A percentile compares a stretch with the other conserved stretches of the same genome.
Evolutionary conservation across 345 rosid species (phyloP).

Genomic region (Mallotus nudiflorus): DNA sequence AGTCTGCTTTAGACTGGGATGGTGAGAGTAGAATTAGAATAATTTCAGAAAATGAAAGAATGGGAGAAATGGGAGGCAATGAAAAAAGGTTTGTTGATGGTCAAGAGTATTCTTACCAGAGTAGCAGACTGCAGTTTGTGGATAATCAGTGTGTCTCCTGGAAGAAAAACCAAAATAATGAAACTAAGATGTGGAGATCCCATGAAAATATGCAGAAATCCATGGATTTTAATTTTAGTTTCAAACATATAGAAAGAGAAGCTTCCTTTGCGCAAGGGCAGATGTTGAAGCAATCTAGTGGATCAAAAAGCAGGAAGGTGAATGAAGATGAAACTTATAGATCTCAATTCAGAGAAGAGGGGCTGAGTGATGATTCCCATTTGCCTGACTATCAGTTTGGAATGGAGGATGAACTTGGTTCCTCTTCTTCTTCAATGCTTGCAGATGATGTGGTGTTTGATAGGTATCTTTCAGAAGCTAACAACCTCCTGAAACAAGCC

Average conservation of each 20-base stretch:
- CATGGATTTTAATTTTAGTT: conserved; percentile 36
- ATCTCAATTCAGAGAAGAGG: conserved; percentile 30
- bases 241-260: conserved; percentile 34
- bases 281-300: conserved; percentile 33
- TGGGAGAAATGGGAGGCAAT: conserved; percentile 22
- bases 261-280: conserved; percentile 41
- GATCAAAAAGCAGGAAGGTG: conserved; percentile 28
- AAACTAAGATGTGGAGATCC: conserved; percentile 29
- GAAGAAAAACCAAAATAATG: conserved; percentile 27
- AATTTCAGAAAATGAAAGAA: conserved; percentile 23
- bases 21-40: conserved; percentile 24
- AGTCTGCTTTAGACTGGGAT: conserved; percentile 25
- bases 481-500: conserved; percentile 52
- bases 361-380: conserved; percentile 24
- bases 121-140: conserved; percentile 31
- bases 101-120: conserved; percentile 28
- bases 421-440: conserved; percentile 41
- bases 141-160: conserved; percentile 25
- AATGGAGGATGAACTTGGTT: conserved; percentile 23
- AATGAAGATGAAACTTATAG: conserved; percentile 28
- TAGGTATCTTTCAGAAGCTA: conserved; percentile 55
- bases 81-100: conserved; percentile 30
- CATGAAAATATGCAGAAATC: conserved; percentile 40
- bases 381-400: conserved; percentile 18
- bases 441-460: conserved; percentile 51